Conservation (phyloP, 352 stramenopile species). For the Thraustochytrium striatum region DNA sequence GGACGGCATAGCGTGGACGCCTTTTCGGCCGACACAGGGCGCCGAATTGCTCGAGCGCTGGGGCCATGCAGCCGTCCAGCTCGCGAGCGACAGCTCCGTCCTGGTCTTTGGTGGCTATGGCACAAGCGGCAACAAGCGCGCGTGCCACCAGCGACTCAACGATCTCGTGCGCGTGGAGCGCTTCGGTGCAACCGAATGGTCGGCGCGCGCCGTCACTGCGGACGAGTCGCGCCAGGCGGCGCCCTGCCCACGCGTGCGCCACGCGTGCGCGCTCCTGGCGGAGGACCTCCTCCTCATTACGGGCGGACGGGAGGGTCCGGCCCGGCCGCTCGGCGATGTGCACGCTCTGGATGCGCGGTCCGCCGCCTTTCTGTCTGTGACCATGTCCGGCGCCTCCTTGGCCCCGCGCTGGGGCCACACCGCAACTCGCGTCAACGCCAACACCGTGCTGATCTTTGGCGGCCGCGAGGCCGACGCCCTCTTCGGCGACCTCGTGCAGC, state of each 20-base stretch:
- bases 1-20: background rate
- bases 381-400: background rate
- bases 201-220: no score
- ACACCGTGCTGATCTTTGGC: slow-evolving; percentile 25
- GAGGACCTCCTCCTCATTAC: background rate
- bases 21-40: background rate
- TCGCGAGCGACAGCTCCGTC: background rate
- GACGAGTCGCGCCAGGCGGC: background rate
- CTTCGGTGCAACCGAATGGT: no score
- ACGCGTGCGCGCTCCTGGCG: background rate
- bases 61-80: background rate
- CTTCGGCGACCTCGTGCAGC: background rate
- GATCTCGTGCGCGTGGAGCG: background rate
- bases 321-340: background rate
- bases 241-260: background rate
- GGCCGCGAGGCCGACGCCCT: slow-evolving; percentile 9
- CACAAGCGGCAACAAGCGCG: background rate
- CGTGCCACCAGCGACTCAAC: background rate
- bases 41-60: background rate
- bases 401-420: background rate
- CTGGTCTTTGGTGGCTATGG: slow-evolving; percentile 22
- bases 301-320: background rate
- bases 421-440: background rate
- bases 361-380: background rate
- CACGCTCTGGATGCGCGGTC: background rate